Percentiles rank a stretch among this genome's conserved stretches.
These are phyloP conservation scores for Rubus parviflorus DNA, from an alignment of 306 rosid species.

Conservation along the genomic window DNA sequence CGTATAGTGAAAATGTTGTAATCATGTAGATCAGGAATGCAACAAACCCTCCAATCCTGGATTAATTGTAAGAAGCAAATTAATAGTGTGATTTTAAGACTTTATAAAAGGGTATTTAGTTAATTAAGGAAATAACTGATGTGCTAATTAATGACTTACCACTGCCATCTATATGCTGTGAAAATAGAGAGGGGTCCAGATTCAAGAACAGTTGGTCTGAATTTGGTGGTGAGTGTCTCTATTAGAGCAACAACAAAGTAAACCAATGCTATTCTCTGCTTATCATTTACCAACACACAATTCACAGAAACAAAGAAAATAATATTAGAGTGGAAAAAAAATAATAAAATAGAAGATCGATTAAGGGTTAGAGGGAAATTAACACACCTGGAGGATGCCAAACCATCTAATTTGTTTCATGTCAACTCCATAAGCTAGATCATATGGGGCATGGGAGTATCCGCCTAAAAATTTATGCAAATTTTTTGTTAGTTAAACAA, in stretches of 20 bases:
- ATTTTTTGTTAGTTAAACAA: not conserved
- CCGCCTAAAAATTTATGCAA: slow-evolving; percentile 47
- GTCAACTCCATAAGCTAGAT: slow-evolving; percentile 68
- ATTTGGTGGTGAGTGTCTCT: slow-evolving; percentile 69
- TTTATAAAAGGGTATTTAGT: not conserved
- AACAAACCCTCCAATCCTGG: slow-evolving; percentile 77
- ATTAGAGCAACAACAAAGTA: slow-evolving; percentile 74
- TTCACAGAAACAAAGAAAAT: not conserved
- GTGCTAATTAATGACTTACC: slow-evolving; percentile 39
- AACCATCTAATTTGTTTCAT: slow-evolving; percentile 81
- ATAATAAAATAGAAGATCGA: not conserved
- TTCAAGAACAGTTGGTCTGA: slow-evolving; percentile 54
- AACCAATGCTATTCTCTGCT: slow-evolving; percentile 86
- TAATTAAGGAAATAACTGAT: not conserved
- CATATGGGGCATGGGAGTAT: slow-evolving; percentile 85
- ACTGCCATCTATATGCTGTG: slow-evolving; percentile 78
- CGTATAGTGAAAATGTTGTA: slow-evolving; percentile 64
- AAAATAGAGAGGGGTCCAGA: slow-evolving; percentile 57
- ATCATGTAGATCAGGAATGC: slow-evolving; percentile 66
- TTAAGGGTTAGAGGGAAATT: not conserved
- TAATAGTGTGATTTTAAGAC: not conserved
- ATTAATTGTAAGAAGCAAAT: not conserved
- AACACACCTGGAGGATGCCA: slow-evolving; percentile 83
- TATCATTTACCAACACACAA: not conserved
- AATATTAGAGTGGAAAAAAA: not conserved